Base-by-base conservation (phyloP, 1,139 yeast genomes). In the Pichia sp. region DNA sequence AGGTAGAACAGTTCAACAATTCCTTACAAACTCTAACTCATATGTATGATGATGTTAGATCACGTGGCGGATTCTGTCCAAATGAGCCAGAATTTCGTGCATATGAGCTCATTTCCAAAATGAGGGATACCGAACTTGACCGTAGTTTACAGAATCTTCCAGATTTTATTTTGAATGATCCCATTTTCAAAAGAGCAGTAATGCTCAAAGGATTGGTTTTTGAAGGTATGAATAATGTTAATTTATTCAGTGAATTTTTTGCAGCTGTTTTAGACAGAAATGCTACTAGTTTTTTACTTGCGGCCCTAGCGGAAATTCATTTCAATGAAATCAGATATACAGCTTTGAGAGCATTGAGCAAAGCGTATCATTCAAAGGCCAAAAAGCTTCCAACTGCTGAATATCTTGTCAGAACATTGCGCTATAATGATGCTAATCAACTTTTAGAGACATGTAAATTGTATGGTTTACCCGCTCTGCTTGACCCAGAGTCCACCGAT, bases 51-150 rank as follows among this genome's bases (percentile, higher is more conserved):
- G 95, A 85, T 53, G 80, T 83, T 9, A 66, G 95, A 36, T 73
- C 78, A 31, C 72, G 74, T 47, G 91, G 88, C 2, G 79, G 85
- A 0, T 56, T 46, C 15, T 74, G 84, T 41, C 88, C 93, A 0
- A 83, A 84, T 52, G 98, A 93, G 61, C 84, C 97, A 0, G 99
- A 93, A 58, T 86, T 93, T 55, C 72, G 96, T 48, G 89, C 96
- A 0, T 93, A 89, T 58, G 83, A 88, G 49, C 64, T 91, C 17
- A 56, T 93, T 26, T 78, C 91, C 54, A 93, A 86, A 52, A 63
- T 85, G 8, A 69, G 85, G 50, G 97, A 91, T 56, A 81, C 94
- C 0, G 97, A 88, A 53, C 65, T 85, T 34, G 96, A 85, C 50
- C 69, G 88, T 44, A 85, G 77, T 48, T 60, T 84, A 8, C 95